Evolutionary conservation across 495 filamentous ascomycete genomes (phyloP).

Genomic region (Tuber microsphaerosporum): DNA sequence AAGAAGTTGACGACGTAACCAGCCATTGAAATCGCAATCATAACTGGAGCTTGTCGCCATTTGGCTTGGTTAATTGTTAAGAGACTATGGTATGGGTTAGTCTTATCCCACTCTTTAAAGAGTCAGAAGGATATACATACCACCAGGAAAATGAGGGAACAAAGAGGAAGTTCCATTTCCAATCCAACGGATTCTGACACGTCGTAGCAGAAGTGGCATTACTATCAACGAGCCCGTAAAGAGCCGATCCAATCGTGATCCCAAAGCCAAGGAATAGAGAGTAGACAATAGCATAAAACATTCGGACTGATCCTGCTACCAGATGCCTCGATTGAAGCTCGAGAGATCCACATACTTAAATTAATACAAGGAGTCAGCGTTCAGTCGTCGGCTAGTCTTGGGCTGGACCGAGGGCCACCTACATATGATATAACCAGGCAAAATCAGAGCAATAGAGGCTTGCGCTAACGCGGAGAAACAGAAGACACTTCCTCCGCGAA

Average conservation of each 20-base stretch:
- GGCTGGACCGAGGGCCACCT: constrained; percentile 22
- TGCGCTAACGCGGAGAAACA: constrained; percentile 92
- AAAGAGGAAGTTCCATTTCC: constrained; percentile 63
- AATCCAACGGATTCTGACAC: constrained; percentile 52
- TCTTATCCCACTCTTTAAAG: background rate
- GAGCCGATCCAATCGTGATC: constrained; percentile 84
- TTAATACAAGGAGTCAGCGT: constrained; percentile 8
- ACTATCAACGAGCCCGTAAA: constrained; percentile 79
- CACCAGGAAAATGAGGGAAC: constrained; percentile 68
- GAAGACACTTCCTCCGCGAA: constrained; percentile 62
- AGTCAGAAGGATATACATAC: background rate
- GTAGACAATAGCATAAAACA: constrained; percentile 95
- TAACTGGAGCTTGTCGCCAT: constrained; percentile 79
- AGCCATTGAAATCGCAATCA: constrained; percentile 72
- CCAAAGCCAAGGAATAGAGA: constrained; percentile 94
- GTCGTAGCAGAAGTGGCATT: constrained; percentile 71
- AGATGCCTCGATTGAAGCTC: constrained; percentile 83
- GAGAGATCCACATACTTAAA: constrained; percentile 67
- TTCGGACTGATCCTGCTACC: constrained; percentile 83
- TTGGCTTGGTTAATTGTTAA: constrained; percentile 83
- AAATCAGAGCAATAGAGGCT: constrained; percentile 81
- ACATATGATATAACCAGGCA: constrained; percentile 77
- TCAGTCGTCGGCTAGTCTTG: constrained; percentile 9
- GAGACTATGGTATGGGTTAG: constrained; percentile 49
- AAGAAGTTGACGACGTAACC: constrained; percentile 89